These are phyloP conservation scores for Pleoardoris graminearum DNA, from an alignment of 2,329 filamentous ascomycete species.

Conservation along the genomic window DNA sequence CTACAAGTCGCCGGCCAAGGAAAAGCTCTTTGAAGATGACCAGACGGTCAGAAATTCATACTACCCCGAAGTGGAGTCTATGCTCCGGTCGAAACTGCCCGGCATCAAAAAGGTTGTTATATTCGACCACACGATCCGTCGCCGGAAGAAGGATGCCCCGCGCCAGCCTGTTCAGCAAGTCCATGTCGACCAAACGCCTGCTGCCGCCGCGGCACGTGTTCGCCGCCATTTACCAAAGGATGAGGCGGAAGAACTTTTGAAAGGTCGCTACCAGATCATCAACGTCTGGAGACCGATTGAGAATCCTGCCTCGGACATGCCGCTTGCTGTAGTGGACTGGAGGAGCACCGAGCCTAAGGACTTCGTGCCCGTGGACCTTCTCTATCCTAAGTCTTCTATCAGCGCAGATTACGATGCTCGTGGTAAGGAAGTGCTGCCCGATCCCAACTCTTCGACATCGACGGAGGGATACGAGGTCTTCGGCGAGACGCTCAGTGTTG, in stretches of 20 bases:
- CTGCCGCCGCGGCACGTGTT: slow-evolving; percentile 64
- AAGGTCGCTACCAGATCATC: slow-evolving; percentile 66
- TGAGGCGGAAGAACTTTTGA: slow-evolving; percentile 61
- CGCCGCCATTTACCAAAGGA: slow-evolving; percentile 60
- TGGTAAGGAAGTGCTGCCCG: slow-evolving; percentile 61
- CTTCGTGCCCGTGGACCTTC: slow-evolving; percentile 63
- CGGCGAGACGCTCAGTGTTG: slow-evolving; percentile 66
- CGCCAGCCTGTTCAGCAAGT: slow-evolving; percentile 70
- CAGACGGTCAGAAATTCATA: slow-evolving; percentile 59
- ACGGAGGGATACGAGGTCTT: slow-evolving; percentile 64
- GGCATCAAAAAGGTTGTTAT: slow-evolving; percentile 66
- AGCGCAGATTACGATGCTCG: slow-evolving; percentile 56
- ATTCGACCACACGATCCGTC: slow-evolving; percentile 73
- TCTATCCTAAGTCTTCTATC: slow-evolving; percentile 59
- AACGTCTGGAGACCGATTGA: slow-evolving; percentile 73
- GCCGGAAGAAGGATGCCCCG: slow-evolving; percentile 57
- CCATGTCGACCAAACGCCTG: slow-evolving; percentile 72
- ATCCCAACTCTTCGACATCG: slow-evolving; percentile 51
- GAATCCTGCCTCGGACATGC: slow-evolving; percentile 65
- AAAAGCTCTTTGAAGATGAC: slow-evolving; percentile 62
- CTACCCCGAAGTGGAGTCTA: slow-evolving; percentile 63
- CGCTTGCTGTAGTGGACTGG: slow-evolving; percentile 70
- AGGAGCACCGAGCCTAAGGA: slow-evolving; percentile 60
- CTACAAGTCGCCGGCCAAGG: slow-evolving; percentile 55
- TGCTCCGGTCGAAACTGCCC: slow-evolving; percentile 59